phyloP scores from a whole-genome alignment of 345 rosid genomes.

The Passiflora organensis region DNA sequence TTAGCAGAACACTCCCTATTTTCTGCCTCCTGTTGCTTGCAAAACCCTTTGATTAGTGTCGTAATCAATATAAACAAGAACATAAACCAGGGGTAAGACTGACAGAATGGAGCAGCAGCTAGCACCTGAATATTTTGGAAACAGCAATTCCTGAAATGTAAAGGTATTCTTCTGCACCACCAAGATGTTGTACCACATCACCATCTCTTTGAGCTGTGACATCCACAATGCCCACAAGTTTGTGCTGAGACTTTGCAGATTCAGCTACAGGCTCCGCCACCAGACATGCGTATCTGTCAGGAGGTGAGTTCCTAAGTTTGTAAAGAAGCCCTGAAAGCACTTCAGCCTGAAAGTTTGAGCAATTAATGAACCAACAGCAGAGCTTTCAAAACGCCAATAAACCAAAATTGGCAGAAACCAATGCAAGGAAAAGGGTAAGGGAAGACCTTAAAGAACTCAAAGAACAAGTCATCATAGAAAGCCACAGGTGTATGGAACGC shows the following conservation, averaged over 20 bases:
- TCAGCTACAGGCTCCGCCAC: slow-evolving; percentile 57
- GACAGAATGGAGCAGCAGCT: neutral
- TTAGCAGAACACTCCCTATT: slow-evolving; percentile 60
- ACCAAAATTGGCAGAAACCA: no score
- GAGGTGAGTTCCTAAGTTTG: slow-evolving; percentile 72
- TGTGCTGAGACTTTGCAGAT: slow-evolving; percentile 9
- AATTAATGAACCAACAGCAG: no score
- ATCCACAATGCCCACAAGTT: slow-evolving; percentile 74
- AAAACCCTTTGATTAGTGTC: neutral
- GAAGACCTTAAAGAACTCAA: slow-evolving; percentile 65
- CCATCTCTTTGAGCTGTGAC: slow-evolving; percentile 55
- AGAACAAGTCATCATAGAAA: slow-evolving; percentile 63
- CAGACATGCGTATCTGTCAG: slow-evolving; percentile 74
- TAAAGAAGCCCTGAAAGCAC: slow-evolving; percentile 73
- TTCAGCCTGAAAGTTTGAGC: slow-evolving; percentile 51
- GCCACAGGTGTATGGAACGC: slow-evolving; percentile 69
- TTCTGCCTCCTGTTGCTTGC: slow-evolving; percentile 50
- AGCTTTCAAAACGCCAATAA: neutral
- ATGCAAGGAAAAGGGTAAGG: neutral
- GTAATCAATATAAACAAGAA: neutral
- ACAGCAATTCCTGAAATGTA: slow-evolving; percentile 88
- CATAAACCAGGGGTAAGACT: neutral
- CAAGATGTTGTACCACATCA: slow-evolving; percentile 46
- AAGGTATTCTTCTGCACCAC: slow-evolving; percentile 60
- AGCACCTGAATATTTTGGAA: slow-evolving; percentile 48